These are phyloP conservation scores for Neurospora sp. DNA, from an alignment of 495 filamentous ascomycete species.

Conservation along the genomic window DNA sequence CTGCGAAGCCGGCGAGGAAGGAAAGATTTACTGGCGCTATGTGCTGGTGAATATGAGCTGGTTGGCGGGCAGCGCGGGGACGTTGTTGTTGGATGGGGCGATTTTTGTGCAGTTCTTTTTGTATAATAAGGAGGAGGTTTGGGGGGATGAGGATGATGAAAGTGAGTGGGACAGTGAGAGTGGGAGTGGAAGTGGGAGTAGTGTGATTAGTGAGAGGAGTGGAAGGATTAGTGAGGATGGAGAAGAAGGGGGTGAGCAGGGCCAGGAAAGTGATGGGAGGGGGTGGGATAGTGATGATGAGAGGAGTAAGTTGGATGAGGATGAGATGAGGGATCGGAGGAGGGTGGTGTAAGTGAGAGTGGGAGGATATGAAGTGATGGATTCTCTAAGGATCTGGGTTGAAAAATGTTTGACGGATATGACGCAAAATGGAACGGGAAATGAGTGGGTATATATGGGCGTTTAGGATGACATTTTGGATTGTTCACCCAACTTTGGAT, in stretches of 20 bases:
- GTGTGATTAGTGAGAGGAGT: conserved; percentile 3
- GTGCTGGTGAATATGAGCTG: conserved; percentile 81
- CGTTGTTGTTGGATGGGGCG: conserved; percentile 66
- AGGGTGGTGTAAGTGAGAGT: conserved; percentile 14
- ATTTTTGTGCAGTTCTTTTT: conserved; percentile 93
- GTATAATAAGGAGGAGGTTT: conserved; percentile 41
- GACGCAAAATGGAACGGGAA: neutral
- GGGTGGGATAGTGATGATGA: conserved; percentile 1
- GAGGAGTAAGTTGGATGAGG: conserved; percentile 9
- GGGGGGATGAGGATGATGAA: conserved; percentile 8
- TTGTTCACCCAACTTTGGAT: neutral
- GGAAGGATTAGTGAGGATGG: conserved; percentile 21
- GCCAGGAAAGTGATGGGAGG: conserved; percentile 5
- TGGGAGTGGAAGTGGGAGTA: conserved; percentile 6
- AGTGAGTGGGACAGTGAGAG: conserved; percentile 8
- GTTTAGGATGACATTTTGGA: neutral
- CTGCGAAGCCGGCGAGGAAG: conserved; percentile 47
- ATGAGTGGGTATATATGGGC: neutral
- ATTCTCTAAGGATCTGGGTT: neutral
- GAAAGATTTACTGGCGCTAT: conserved; percentile 59
- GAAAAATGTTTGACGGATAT: neutral
- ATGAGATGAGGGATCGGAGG: conserved; percentile 18
- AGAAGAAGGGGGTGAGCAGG: conserved; percentile 18
- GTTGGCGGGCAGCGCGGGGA: conserved; percentile 83
- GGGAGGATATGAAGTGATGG: neutral